Evolutionary conservation across 441 rosid species (phyloP).

Genomic region (Adansonia rubrostipa): DNA sequence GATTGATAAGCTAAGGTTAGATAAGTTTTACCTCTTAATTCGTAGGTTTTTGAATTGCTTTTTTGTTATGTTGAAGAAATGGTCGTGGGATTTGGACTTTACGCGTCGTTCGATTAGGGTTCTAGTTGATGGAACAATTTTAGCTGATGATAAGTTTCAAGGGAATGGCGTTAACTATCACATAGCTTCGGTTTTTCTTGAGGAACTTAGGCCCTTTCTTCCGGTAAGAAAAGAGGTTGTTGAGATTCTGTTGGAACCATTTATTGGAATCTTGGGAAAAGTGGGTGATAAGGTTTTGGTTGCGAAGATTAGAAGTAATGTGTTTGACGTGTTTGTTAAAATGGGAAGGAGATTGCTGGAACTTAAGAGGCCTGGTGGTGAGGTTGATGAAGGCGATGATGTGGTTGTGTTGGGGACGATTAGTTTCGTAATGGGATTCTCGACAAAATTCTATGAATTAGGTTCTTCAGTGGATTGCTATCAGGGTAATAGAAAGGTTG

Average conservation of each 20-base stretch:
- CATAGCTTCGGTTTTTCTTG: slow-evolving; percentile 67
- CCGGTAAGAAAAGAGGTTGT: slow-evolving; percentile 57
- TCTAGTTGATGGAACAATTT: slow-evolving; percentile 53
- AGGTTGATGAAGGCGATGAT: slow-evolving; percentile 50
- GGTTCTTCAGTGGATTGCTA: slow-evolving; percentile 73
- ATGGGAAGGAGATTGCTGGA: slow-evolving; percentile 62
- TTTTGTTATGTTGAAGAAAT: slow-evolving; percentile 53
- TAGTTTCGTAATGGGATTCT: slow-evolving; percentile 56
- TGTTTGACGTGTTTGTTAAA: slow-evolving; percentile 63
- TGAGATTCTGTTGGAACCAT: slow-evolving; percentile 51
- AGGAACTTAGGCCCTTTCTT: slow-evolving; percentile 67
- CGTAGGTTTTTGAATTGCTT: slow-evolving; percentile 64
- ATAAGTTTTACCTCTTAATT: slow-evolving; percentile 83
- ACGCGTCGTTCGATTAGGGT: slow-evolving; percentile 46
- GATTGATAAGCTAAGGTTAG: slow-evolving; percentile 79
- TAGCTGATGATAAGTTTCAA: slow-evolving; percentile 57
- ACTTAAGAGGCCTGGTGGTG: slow-evolving; percentile 47
- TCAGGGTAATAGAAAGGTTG: slow-evolving; percentile 85
- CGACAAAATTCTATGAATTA: slow-evolving; percentile 65
- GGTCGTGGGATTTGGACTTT: slow-evolving; percentile 66
- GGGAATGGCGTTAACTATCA: slow-evolving; percentile 89
- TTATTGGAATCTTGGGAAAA: slow-evolving; percentile 35
- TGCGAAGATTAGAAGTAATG: slow-evolving; percentile 69
- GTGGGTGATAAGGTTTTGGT: slow-evolving; percentile 67
- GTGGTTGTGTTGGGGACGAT: slow-evolving; percentile 62